A percentile compares a stretch with the other conserved stretches of the same genome.
Conservation (phyloP, 768 basidiomycete genomes). For the Phaffia australis region DNA sequence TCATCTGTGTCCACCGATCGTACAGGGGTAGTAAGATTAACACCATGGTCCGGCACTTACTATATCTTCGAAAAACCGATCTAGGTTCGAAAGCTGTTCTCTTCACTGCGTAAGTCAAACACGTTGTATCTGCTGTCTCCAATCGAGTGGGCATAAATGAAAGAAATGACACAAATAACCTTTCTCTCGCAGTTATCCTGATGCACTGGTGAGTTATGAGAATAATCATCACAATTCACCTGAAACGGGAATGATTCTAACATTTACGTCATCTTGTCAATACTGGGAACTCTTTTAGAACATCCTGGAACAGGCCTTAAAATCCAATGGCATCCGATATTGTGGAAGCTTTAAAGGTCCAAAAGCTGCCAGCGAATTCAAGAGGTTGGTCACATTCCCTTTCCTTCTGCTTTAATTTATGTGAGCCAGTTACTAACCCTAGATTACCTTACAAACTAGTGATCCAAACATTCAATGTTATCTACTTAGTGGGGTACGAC, state of each 20-base stretch:
- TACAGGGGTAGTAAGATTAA: constrained; percentile 4
- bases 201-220: constrained; percentile 2
- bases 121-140: too few species aligned
- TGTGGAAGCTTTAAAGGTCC: neutral
- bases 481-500: neutral
- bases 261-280: too few species aligned
- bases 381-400: neutral
- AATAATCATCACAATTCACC: too few species aligned
- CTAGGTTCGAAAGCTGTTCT: constrained; percentile 13
- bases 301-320: constrained; percentile 12
- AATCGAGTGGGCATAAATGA: too few species aligned
- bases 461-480: neutral
- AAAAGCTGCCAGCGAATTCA: constrained; percentile 13
- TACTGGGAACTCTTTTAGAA: neutral
- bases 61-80: constrained; percentile 6
- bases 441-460: neutral
- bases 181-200: neutral
- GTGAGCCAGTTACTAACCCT: constrained; percentile 3
- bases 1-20: too few species aligned
- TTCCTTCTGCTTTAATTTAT: constrained; percentile 12
- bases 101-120: constrained; percentile 2
- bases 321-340: constrained; percentile 11
- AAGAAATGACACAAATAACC: too few species aligned
- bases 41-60: constrained; percentile 17
- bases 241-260: too few species aligned